These are phyloP conservation scores for Tuber umbilicatum DNA, from an alignment of 495 filamentous ascomycete genomes.

Conservation along the genomic window DNA sequence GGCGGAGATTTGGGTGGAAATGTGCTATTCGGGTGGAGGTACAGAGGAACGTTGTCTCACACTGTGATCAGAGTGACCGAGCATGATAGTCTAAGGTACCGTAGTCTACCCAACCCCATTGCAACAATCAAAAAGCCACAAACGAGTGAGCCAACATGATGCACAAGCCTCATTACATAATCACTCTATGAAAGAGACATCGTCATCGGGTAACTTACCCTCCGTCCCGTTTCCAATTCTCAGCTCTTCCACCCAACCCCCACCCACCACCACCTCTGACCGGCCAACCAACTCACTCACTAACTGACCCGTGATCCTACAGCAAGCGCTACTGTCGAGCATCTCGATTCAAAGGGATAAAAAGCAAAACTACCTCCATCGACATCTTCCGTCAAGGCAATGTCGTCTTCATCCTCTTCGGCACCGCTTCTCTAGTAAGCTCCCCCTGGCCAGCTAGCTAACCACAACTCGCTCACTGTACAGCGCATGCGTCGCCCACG, in stretches of 20 bases:
- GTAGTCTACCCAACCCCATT: neutral
- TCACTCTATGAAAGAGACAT: neutral
- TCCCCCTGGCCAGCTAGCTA: slow-evolving; percentile 7
- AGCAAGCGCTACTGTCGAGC: neutral
- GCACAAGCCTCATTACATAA: neutral
- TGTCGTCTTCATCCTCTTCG: slow-evolving; percentile 65
- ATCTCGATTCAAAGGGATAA: neutral
- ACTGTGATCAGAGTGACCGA: too few relatives aligned
- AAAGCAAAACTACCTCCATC: neutral
- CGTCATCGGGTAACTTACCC: neutral
- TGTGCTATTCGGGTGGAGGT: too few relatives aligned
- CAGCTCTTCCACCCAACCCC: neutral
- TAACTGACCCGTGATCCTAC: neutral
- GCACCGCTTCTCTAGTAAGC: slow-evolving; percentile 76
- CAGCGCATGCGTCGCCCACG: slow-evolving; percentile 84
- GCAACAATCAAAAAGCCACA: neutral
- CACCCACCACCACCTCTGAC: neutral
- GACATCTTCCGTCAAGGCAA: neutral
- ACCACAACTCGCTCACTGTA: slow-evolving; percentile 7
- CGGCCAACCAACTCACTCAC: neutral
- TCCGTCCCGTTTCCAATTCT: neutral
- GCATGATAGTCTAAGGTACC: too few relatives aligned
- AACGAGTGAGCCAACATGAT: neutral
- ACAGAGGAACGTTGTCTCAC: too few relatives aligned
- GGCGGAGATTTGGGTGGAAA: too few relatives aligned